Evolutionary conservation across 306 rosid species (phyloP).

Genomic region (Clitoria ternatea): DNA sequence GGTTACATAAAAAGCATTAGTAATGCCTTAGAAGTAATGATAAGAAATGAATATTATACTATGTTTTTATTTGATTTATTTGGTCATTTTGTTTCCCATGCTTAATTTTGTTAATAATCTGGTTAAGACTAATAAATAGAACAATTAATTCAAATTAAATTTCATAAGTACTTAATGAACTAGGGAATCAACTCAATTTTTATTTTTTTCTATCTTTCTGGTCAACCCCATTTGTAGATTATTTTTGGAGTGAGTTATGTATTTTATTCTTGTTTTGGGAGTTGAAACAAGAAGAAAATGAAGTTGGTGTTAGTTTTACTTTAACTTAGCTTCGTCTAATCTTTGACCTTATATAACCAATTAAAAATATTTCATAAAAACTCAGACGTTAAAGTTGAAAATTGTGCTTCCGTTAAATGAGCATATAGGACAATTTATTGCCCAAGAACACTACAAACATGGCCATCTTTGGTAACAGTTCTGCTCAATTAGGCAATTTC

Average conservation of each 20-base stretch:
- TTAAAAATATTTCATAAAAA: not conserved
- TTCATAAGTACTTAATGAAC: not conserved
- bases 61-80: too few relatives aligned
- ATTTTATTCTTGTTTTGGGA: not conserved
- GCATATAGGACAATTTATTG: not conserved
- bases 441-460: not conserved
- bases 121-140: not conserved
- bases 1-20: too few relatives aligned
- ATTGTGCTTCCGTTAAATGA: slow-evolving; percentile 11
- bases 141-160: not conserved
- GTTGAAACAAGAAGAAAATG: not conserved
- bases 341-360: slow-evolving; percentile 7
- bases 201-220: too few relatives aligned
- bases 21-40: too few relatives aligned
- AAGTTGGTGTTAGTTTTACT: not conserved
- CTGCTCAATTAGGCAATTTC: not conserved
- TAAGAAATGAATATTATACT: too few relatives aligned
- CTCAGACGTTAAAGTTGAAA: not conserved
- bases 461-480: not conserved
- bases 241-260: not conserved
- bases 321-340: not conserved
- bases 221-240: too few relatives aligned
- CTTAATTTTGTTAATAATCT: too few relatives aligned
- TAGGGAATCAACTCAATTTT: not conserved
- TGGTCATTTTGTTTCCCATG: too few relatives aligned